Conservation (phyloP, 192 early-diverging fungal genomes). For the Coemansia sp. region DNA sequence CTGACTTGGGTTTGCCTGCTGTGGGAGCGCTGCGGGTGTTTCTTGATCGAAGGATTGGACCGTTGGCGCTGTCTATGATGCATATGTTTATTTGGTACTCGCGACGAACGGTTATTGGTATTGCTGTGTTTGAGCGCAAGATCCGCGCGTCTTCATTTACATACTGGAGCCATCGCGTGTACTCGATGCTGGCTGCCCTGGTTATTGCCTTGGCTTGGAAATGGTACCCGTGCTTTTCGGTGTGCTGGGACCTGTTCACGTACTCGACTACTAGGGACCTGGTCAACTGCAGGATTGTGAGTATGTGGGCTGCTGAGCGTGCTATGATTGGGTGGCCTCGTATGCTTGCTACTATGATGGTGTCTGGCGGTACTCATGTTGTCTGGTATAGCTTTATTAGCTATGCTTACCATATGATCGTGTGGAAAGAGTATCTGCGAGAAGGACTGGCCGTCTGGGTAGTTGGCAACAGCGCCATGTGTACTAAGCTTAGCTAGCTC, state of each 20-base stretch:
- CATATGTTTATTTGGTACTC: conserved; percentile 55
- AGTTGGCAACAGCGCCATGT: conserved; percentile 38
- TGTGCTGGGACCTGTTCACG: conserved; percentile 23
- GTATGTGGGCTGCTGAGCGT: conserved; percentile 32
- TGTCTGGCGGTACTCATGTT: conserved; percentile 46
- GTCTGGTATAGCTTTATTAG: conserved; percentile 60
- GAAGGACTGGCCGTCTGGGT: conserved; percentile 56
- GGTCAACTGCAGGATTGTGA: conserved; percentile 8
- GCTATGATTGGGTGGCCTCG: conserved; percentile 16
- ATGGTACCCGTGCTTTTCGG: conserved; percentile 41
- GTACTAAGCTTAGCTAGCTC: conserved; percentile 42
- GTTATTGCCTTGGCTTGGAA: conserved; percentile 38
- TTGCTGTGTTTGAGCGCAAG: conserved; percentile 52
- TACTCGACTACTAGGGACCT: neutral
- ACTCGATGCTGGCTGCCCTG: conserved; percentile 44
- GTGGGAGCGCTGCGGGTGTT: conserved; percentile 19
- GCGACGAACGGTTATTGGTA: conserved; percentile 50
- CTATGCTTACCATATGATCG: conserved; percentile 55
- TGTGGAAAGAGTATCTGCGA: conserved; percentile 53
- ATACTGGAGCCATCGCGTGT: conserved; percentile 47
- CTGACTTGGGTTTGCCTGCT: conserved; percentile 4
- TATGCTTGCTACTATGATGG: conserved; percentile 31
- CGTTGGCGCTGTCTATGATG: conserved; percentile 36
- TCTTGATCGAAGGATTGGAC: conserved; percentile 39
- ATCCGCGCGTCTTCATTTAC: conserved; percentile 27